These are phyloP conservation scores for Aspergillus pseudotamarii DNA, from an alignment of 2,329 filamentous ascomycete genomes.

Conservation along the genomic window DNA sequence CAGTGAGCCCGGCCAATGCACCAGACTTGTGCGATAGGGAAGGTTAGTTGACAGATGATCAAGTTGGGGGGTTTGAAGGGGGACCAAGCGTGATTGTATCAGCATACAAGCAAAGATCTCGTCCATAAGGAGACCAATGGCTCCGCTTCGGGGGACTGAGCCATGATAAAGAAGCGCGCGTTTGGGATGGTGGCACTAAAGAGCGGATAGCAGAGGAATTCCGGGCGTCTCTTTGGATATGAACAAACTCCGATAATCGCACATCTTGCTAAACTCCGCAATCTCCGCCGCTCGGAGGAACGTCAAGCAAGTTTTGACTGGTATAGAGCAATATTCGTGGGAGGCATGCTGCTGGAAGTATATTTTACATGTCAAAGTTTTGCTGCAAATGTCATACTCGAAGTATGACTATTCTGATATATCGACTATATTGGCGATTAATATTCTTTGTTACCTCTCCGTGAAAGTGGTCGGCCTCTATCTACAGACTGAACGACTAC, in stretches of 20 bases:
- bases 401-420: too few relatives aligned
- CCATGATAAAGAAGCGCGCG: constrained; percentile 21
- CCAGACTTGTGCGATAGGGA: constrained; percentile 62
- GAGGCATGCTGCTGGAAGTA: too few relatives aligned
- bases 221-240: constrained; percentile 11
- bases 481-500: too few relatives aligned
- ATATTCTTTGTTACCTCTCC: too few relatives aligned
- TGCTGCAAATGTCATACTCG: too few relatives aligned
- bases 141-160: constrained; percentile 33
- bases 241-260: constrained; percentile 22
- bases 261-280: constrained; percentile 21
- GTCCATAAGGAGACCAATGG: constrained; percentile 47
- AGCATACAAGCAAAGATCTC: constrained; percentile 43
- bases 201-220: constrained; percentile 1
- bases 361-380: too few relatives aligned
- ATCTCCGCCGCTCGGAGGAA: constrained; percentile 23
- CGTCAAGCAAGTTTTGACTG: too few relatives aligned
- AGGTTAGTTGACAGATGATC: constrained; percentile 9
- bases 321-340: too few relatives aligned
- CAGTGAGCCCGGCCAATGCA: constrained; percentile 88
- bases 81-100: background rate
- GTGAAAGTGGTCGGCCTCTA: too few relatives aligned
- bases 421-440: too few relatives aligned
- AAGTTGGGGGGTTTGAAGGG: background rate
- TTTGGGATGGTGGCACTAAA: background rate